phyloP scores from a whole-genome alignment of 1,284 basidiomycete genomes.

The Rhodotorula sp. region DNA sequence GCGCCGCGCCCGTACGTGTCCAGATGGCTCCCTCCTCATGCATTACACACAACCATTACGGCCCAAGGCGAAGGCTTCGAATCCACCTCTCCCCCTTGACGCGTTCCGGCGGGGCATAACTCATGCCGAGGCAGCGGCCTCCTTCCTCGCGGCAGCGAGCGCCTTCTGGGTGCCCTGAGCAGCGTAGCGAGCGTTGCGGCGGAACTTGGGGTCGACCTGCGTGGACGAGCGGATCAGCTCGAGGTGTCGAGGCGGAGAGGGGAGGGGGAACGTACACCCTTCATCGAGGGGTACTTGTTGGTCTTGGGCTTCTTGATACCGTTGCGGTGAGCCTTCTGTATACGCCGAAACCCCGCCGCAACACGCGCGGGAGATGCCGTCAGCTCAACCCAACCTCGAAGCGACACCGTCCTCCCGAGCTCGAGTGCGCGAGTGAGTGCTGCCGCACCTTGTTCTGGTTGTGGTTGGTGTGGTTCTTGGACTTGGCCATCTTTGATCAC shows the following conservation, averaged over 20 bases:
- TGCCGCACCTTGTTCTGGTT: slow-evolving; percentile 64
- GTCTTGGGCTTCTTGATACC: slow-evolving; percentile 83
- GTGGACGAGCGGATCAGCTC: neutral
- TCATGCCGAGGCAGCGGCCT: slow-evolving; percentile 4
- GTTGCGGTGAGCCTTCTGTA: slow-evolving; percentile 86
- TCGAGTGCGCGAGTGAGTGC: neutral
- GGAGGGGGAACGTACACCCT: slow-evolving; percentile 63
- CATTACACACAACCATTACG: no score
- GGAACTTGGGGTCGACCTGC: slow-evolving; percentile 87
- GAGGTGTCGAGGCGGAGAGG: slow-evolving; percentile 13
- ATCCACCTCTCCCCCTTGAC: no score
- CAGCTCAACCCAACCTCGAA: neutral
- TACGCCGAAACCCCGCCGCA: neutral
- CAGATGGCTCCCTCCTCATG: no score
- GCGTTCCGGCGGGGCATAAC: no score
- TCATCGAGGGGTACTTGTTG: slow-evolving; percentile 76
- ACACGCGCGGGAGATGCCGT: neutral
- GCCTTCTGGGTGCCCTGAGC: slow-evolving; percentile 62
- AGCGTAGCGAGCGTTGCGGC: slow-evolving; percentile 77
- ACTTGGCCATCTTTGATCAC: slow-evolving; percentile 53
- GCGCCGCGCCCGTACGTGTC: no score
- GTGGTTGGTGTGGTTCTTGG: slow-evolving; percentile 68
- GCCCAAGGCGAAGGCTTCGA: no score
- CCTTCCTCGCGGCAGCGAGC: slow-evolving; percentile 8
- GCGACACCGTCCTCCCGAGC: neutral